Evolutionary conservation across 768 basidiomycete genomes (phyloP), one percentile per base, ranked within the genome.

Genomic region (Boletus rubropictus): DNA sequence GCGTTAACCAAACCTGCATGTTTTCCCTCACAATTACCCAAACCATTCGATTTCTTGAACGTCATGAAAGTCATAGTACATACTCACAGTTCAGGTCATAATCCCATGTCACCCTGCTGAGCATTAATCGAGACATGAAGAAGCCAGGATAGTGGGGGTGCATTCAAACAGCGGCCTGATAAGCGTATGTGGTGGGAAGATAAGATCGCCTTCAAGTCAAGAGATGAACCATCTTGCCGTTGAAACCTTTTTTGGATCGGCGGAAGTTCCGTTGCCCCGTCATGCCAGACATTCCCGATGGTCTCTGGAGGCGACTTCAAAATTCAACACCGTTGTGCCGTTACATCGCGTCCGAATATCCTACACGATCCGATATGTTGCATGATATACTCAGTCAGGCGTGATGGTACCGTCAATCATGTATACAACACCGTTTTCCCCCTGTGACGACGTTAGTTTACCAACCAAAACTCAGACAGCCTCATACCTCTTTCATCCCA

Each of bases 401-500:
- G 55, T 42, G 39, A 75, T 55, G 3, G 70, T 68, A 34, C 66
- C 68, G 45, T 76, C 71, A 28, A 76, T 67, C 53, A 75, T 55
- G 49, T 70, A 74, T 31, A 76, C 46, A 7, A 75, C 59, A 5
- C 75, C 72, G 44, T 75, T 76, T 21, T 56, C 58, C n/a, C 65
- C 74, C 74, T 75, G 21, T 4, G 11, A 33, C 18, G 1, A 18
- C 2, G 44, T 60, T 33, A 49, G 37, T 41, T 42, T 15, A 15
- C 9, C 7, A 34, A 44, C 22, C 7, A 41, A 28, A 36, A 12
- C 11, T 9, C 12, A 28, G 14, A 47, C 4, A 11, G 31, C 1
- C 1, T 9, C 71, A 42, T 41, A 86, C 89, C 76, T 84, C 75
- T 61, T 77, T 83, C 74, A 72, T 79, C 1, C 61, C 72, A 18